Base-by-base conservation (phyloP, 176 grass and related monocot genomes). In the Oryza coarctata region DNA sequence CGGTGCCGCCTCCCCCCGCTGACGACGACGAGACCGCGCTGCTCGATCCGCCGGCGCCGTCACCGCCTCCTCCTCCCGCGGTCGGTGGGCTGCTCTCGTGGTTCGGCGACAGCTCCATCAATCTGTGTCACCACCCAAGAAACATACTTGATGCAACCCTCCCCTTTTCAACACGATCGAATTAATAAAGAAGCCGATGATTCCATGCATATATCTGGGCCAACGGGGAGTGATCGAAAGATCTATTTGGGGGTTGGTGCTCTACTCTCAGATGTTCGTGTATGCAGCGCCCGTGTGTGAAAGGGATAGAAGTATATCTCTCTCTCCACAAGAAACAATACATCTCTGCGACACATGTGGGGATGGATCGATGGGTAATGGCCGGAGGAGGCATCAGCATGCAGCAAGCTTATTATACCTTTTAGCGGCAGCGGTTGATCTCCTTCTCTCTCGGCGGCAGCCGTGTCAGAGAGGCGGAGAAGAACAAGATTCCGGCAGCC, bases 21-120 rank as follows among this genome's bases (percentile, higher is more conserved):
- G 81, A 52, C 12, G 87, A 80, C 22, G 81, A 68, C 12, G 81
- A 41, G 15, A 72, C 40, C 0, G 63, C 85, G 65, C 79, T 36
- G 78, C 50, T 35, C 36, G 85, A 87, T 39, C 70, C 84, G 3
- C 79, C 82, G 40, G 63, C 50, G 5, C 68, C 62, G 50, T 60
- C 55, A 1, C 82, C 74, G 18, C 41, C 65, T 2, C 78, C 71
- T 12, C 71, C 70, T 0, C 39, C 74, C 3, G 63, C 30, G 0
- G 34, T 32, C 26, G 34, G 74, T 14, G 82, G 84, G 80, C 88
- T 90, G 84, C 88, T 90, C 23, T 90, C 80, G 14, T 75, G 68
- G 75, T 90, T 86, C 25, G 88, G 69, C 25, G 84, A 79, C 61
- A 86, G 63, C 68, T 90, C 88, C 78, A 60, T 72, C 58, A 65